A percentile compares a stretch with the other conserved stretches of the same genome.
Evolutionary conservation across 2,329 filamentous ascomycete genomes (phyloP).

Genomic region (Pestalotiopsis sp.): DNA sequence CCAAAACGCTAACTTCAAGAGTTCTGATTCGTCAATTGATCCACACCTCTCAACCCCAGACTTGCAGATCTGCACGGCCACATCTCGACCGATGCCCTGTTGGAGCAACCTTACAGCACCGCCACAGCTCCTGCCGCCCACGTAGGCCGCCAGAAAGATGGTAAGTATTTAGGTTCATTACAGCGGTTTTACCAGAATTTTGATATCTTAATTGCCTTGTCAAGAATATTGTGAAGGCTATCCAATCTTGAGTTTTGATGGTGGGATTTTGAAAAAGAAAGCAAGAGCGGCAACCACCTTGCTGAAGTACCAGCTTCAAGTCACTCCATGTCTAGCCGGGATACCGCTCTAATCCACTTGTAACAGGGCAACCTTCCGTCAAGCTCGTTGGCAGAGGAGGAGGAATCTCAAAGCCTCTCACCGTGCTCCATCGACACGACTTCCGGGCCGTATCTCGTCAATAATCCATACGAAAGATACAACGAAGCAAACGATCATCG

Average conservation of each 20-base stretch:
- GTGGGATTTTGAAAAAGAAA: neutral
- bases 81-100: neutral
- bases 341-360: neutral
- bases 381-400: neutral
- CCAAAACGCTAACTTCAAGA: neutral
- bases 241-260: too few species aligned
- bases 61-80: neutral
- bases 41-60: neutral
- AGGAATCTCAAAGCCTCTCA: neutral
- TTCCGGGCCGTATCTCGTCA: neutral
- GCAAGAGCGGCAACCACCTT: neutral
- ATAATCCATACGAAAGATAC: neutral
- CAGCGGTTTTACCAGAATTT: neutral
- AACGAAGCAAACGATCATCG: constrained; percentile 8
- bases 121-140: neutral
- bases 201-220: too few species aligned
- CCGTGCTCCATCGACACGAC: constrained; percentile 13
- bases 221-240: too few species aligned
- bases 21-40: neutral
- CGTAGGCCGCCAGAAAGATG: neutral
- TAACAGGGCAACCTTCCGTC: neutral
- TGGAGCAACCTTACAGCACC: neutral
- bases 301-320: neutral
- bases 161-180: neutral
- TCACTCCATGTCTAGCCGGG: neutral